Evolutionary conservation across 306 rosid genomes (phyloP).

Genomic region (Ormosia emarginata): DNA sequence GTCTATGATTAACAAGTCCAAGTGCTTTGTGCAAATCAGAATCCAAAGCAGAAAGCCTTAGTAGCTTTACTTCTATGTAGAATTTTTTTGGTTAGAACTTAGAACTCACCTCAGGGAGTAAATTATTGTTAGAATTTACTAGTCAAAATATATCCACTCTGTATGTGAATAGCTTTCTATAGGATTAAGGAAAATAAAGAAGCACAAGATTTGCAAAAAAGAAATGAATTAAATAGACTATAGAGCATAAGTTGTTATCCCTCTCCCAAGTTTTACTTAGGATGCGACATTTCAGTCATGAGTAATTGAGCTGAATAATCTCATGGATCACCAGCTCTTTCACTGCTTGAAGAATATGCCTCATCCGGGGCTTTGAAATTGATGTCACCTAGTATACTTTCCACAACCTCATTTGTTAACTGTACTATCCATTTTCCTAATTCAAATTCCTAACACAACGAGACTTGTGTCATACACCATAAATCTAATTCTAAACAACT

Average conservation of each 20-base stretch:
- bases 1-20: slow-evolving; percentile 36
- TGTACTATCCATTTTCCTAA: slow-evolving; percentile 74
- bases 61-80: background rate
- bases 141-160: slow-evolving; percentile 31
- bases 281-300: slow-evolving; percentile 59
- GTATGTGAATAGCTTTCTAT: too few species aligned
- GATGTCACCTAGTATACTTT: slow-evolving; percentile 29
- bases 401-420: slow-evolving; percentile 36
- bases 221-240: background rate
- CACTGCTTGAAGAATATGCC: slow-evolving; percentile 33
- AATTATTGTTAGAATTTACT: slow-evolving; percentile 27
- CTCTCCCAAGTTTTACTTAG: slow-evolving; percentile 64
- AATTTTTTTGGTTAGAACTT: slow-evolving; percentile 18
- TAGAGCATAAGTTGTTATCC: slow-evolving; percentile 51
- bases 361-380: slow-evolving; percentile 24
- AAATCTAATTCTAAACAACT: background rate
- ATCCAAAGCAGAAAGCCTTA: slow-evolving; percentile 3
- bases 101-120: slow-evolving; percentile 48
- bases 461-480: slow-evolving; percentile 19
- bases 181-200: background rate
- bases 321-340: slow-evolving; percentile 26
- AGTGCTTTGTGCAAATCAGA: slow-evolving; percentile 62
- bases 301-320: slow-evolving; percentile 46
- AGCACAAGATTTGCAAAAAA: background rate
- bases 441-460: slow-evolving; percentile 61